Evolutionary conservation across 192 early-diverging fungal genomes (phyloP).

Genomic region (Kappamyces sp.): DNA sequence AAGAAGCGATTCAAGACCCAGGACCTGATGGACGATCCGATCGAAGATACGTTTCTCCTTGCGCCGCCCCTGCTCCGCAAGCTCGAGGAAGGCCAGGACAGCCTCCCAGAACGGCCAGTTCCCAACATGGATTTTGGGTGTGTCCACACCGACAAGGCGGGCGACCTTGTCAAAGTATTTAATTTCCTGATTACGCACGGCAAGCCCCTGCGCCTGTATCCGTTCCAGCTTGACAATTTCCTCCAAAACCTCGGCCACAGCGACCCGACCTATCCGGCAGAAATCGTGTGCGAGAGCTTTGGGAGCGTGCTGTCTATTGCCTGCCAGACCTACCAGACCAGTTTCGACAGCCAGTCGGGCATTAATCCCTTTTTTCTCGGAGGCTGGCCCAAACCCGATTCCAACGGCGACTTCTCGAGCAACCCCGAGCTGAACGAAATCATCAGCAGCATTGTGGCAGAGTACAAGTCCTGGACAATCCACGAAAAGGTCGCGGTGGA

Average conservation of each 20-base stretch:
- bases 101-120: conserved; percentile 35
- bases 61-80: conserved; percentile 34
- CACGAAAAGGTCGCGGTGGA: conserved; percentile 37
- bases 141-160: conserved; percentile 39
- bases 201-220: conserved; percentile 57
- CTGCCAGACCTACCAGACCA: conserved; percentile 38
- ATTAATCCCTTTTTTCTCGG: too few relatives aligned
- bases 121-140: conserved; percentile 34
- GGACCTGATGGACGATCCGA: conserved; percentile 54
- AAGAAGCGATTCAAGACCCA: conserved; percentile 13
- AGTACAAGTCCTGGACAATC: conserved; percentile 22
- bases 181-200: conserved; percentile 59
- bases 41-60: conserved; percentile 76
- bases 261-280: conserved; percentile 4
- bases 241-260: conserved; percentile 46
- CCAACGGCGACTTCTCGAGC: too few relatives aligned
- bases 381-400: too few relatives aligned
- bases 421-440: too few relatives aligned
- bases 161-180: conserved; percentile 55
- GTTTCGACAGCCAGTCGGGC: neutral
- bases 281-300: conserved; percentile 32
- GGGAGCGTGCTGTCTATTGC: conserved; percentile 41
- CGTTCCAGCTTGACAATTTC: conserved; percentile 77
- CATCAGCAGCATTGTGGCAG: neutral
- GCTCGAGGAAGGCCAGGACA: conserved; percentile 25